A percentile compares a stretch with the other conserved stretches of the same genome.
Evolutionary conservation across 805 yeast genomes (phyloP).

Genomic region (Saturnispora besseyi): DNA sequence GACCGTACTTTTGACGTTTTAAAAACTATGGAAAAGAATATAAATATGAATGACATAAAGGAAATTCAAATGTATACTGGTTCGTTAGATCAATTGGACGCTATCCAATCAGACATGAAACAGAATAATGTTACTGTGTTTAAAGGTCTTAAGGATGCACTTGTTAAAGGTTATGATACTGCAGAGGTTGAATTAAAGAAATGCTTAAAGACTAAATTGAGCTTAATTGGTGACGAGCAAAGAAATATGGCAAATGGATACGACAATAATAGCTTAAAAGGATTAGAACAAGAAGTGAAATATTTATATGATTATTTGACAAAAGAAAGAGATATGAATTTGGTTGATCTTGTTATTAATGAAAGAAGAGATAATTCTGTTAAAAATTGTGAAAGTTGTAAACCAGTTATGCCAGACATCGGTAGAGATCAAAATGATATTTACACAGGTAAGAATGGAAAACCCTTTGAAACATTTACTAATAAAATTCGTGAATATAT

Average conservation of each 20-base stretch:
- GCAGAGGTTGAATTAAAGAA: constrained; percentile 47
- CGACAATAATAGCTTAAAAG: constrained; percentile 30
- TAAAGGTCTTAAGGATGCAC: constrained; percentile 56
- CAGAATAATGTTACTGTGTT: constrained; percentile 37
- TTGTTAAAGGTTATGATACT: constrained; percentile 45
- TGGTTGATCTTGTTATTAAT: constrained; percentile 31
- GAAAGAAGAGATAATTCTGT: constrained; percentile 30
- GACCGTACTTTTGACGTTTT: constrained; percentile 3
- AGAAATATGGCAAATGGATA: constrained; percentile 7
- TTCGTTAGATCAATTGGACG: constrained; percentile 29
- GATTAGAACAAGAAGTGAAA: constrained; percentile 29
- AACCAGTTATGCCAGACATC: constrained; percentile 28
- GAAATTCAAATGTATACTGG: constrained; percentile 37
- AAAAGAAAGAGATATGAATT: constrained; percentile 19
- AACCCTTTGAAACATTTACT: constrained; percentile 16
- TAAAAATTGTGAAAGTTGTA: constrained; percentile 37
- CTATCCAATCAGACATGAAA: constrained; percentile 12
- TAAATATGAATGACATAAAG: constrained; percentile 24
- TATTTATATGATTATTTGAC: constrained; percentile 40
- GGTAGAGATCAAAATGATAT: constrained; percentile 25
- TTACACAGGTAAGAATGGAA: constrained; percentile 21
- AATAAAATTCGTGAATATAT: constrained; percentile 10
- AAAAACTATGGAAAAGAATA: constrained; percentile 20
- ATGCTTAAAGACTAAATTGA: constrained; percentile 39
- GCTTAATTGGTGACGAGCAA: constrained; percentile 19